These are phyloP conservation scores for Globisporangium orthogonon DNA, from an alignment of 352 stramenopile species.

Conservation along the genomic window DNA sequence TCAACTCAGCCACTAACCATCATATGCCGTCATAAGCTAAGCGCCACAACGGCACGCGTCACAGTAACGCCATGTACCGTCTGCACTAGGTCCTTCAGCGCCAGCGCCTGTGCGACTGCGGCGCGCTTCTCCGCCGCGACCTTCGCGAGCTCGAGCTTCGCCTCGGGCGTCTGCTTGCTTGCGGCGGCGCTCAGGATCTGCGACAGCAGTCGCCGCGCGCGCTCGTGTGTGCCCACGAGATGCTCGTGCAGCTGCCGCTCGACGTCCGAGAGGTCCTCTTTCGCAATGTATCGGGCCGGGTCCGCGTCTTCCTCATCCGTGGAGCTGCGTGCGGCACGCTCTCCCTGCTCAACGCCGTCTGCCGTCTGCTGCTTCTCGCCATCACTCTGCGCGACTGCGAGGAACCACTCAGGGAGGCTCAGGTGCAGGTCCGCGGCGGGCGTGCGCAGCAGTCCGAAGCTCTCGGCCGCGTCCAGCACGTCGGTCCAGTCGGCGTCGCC, in stretches of 20 bases:
- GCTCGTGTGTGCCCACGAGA: conserved; percentile 24
- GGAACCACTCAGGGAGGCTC: conserved; percentile 66
- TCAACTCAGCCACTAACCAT: neutral
- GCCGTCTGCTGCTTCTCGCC: conserved; percentile 24
- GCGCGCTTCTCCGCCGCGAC: conserved; percentile 53
- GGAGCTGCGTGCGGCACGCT: neutral
- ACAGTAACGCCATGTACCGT: conserved; percentile 19
- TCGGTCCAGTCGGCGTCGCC: conserved; percentile 24
- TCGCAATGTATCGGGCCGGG: conserved; percentile 15
- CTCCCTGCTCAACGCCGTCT: neutral
- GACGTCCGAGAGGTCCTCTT: conserved; percentile 32
- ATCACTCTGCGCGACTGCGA: conserved; percentile 42
- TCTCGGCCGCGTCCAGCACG: conserved; percentile 27
- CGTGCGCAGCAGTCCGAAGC: conserved; percentile 37
- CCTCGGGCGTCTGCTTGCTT: conserved; percentile 13
- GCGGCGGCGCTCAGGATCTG: conserved; percentile 27
- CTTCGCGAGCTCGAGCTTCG: conserved; percentile 43
- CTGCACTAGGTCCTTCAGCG: conserved; percentile 46
- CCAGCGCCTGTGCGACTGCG: conserved; percentile 31
- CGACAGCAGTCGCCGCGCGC: conserved; percentile 26
- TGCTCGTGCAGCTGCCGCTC: conserved; percentile 35
- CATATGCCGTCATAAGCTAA: neutral
- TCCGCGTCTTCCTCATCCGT: conserved; percentile 16
- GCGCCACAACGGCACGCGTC: no score
- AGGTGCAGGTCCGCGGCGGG: conserved; percentile 36